phyloP scores from a whole-genome alignment of 1,284 basidiomycete genomes.

The Leccinum proximum region DNA sequence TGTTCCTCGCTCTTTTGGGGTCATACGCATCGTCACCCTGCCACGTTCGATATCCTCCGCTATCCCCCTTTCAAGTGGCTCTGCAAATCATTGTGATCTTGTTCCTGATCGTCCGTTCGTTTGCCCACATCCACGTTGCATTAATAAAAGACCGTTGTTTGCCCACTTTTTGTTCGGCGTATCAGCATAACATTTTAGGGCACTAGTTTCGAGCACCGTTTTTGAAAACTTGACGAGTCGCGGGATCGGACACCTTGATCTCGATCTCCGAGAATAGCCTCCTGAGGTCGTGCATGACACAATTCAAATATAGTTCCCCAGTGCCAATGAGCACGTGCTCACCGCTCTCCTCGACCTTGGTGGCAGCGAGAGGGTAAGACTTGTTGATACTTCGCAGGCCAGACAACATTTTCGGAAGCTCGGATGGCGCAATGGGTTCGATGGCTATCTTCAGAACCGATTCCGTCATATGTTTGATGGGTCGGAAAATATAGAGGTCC shows the following conservation, averaged over 20 bases:
- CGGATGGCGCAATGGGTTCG: slow-evolving; percentile 96
- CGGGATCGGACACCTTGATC: slow-evolving; percentile 99
- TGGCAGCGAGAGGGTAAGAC: slow-evolving; percentile 91
- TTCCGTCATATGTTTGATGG: slow-evolving; percentile 95
- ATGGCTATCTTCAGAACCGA: slow-evolving; percentile 99
- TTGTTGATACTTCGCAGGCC: slow-evolving; percentile 98
- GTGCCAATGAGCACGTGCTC: slow-evolving; percentile 98
- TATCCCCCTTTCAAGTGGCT: slow-evolving; percentile 91
- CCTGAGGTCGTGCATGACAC: slow-evolving; percentile 94
- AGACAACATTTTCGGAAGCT: slow-evolving; percentile 98
- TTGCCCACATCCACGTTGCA: slow-evolving; percentile 10
- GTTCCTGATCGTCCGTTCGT: slow-evolving; percentile 56
- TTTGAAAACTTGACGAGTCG: slow-evolving; percentile 92
- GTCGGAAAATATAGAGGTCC: slow-evolving; percentile 92
- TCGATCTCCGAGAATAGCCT: slow-evolving; percentile 96
- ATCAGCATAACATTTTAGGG: slow-evolving; percentile 97
- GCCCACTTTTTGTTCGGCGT: slow-evolving; percentile 98
- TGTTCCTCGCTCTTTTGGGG: slow-evolving; percentile 88
- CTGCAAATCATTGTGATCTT: slow-evolving; percentile 96
- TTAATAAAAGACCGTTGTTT: not conserved
- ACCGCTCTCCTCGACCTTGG: slow-evolving; percentile 98
- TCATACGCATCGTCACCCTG: slow-evolving; percentile 90
- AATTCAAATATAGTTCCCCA: slow-evolving; percentile 97
- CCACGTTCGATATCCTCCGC: slow-evolving; percentile 94
- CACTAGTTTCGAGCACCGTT: slow-evolving; percentile 97